Evolutionary conservation across 805 yeast genomes (phyloP).

Genomic region (Ogataea siamensis): DNA sequence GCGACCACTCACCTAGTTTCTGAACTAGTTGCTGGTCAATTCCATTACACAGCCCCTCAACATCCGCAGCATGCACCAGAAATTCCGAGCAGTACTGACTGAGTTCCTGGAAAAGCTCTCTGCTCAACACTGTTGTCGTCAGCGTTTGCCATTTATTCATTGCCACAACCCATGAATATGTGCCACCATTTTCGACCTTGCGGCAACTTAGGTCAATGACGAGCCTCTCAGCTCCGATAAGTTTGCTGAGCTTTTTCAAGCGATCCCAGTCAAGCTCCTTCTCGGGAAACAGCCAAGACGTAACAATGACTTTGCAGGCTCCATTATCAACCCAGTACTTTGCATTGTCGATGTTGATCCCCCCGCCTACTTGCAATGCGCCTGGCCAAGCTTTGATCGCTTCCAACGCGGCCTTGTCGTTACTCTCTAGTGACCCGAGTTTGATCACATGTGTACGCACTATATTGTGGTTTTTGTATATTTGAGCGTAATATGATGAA

Average conservation of each 20-base stretch:
- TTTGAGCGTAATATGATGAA: constrained; percentile 67
- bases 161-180: constrained; percentile 81
- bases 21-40: constrained; percentile 77
- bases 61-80: constrained; percentile 96
- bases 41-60: constrained; percentile 93
- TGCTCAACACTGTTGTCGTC: constrained; percentile 59
- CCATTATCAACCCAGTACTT: constrained; percentile 69
- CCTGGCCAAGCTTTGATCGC: constrained; percentile 77
- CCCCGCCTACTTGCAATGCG: constrained; percentile 87
- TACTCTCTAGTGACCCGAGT: constrained; percentile 70
- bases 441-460: constrained; percentile 90
- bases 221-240: constrained; percentile 65
- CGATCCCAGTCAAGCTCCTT: constrained; percentile 53
- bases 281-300: constrained; percentile 84
- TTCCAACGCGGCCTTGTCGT: constrained; percentile 76
- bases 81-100: constrained; percentile 78
- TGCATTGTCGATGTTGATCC: constrained; percentile 76
- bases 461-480: constrained; percentile 60
- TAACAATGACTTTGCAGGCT: constrained; percentile 87
- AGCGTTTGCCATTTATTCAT: constrained; percentile 96
- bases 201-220: constrained; percentile 92
- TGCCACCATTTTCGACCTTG: constrained; percentile 31
- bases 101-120: constrained; percentile 52
- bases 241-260: constrained; percentile 44
- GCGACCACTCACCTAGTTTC: constrained; percentile 74